These are phyloP conservation scores for Toxoplasma gondii DNA, from an alignment of 169 alveolate species.

Conservation along the genomic window DNA sequence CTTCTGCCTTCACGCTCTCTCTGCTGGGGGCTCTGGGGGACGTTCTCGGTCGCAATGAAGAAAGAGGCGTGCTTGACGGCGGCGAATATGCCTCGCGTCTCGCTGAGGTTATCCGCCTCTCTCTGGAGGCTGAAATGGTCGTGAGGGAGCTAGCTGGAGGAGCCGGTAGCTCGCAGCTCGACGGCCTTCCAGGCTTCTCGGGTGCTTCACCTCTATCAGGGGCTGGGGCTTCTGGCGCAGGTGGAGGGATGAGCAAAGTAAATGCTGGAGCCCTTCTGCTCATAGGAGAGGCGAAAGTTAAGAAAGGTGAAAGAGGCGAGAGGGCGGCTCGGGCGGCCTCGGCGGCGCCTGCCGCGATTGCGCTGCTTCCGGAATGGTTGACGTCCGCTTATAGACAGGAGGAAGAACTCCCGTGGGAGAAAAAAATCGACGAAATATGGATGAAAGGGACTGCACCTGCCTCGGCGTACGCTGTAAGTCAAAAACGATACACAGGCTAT, in stretches of 20 bases:
- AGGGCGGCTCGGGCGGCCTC: conserved; percentile 30
- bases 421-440: neutral
- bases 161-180: conserved; percentile 53
- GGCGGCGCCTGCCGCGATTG: conserved; percentile 48
- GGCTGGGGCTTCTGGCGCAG: conserved; percentile 16
- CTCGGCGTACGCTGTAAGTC: neutral
- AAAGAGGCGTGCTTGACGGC: conserved; percentile 58
- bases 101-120: conserved; percentile 37
- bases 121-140: conserved; percentile 62
- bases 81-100: conserved; percentile 61
- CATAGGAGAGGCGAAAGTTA: neutral
- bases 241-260: neutral
- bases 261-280: neutral
- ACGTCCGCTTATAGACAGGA: conserved; percentile 51
- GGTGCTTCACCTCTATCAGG: neutral
- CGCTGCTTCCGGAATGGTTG: conserved; percentile 57
- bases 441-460: neutral
- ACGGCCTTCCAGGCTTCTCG: neutral
- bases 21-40: conserved; percentile 18
- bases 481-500: neutral
- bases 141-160: conserved; percentile 58
- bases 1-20: neutral
- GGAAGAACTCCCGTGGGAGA: conserved; percentile 62
- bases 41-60: conserved; percentile 38
- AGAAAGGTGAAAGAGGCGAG: conserved; percentile 22